Evolutionary conservation across 2,329 filamentous ascomycete species (phyloP), one percentile per base, ranked within the genome.

Genomic region (Endocalyx cinctus): DNA sequence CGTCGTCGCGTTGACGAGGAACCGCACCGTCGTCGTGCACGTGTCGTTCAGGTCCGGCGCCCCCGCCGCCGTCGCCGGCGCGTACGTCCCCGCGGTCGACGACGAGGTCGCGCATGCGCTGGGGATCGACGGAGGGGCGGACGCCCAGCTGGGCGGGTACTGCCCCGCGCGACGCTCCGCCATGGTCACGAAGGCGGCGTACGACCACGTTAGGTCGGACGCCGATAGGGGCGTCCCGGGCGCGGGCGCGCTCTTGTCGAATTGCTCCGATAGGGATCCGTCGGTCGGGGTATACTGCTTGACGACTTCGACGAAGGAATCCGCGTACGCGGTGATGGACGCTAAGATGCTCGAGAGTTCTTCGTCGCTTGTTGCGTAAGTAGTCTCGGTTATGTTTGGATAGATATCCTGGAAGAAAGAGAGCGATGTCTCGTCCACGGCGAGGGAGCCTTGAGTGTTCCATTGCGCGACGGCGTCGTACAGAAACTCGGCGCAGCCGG

Each of bases 151-250:
- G 2, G 54, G 50, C 1, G 53, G 49, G 31, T 60, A 53, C 20
- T 57, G 46, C 11, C 55, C 54, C 1, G 51, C 50, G 13, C 64
- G 63, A 25, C 65, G 64, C 31, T 60, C 54, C 15, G 55, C 50
- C 47, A 66, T 64, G 3, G 66, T 69, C 27, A 74, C 48, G 46
- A 75, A 72, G 0, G 81, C 70, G 2, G 81, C 79, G 44, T 85
- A 86, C 1, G 80, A 84, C 82, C 82, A 87, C 4, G 82, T 86
- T 17, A 87, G 62, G 43, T 72, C 66, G 12, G 46, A 48, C 2
- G 70, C 70, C 5, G 68, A 71, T 2, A 63, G 48, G 0, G 66
- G 67, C 1, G 50, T 46, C 25, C 43, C 57, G 18, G 50, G 56
- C 6, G 47, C 29, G 11, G 48, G n/a, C n/a, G n/a, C n/a, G n/a